A percentile compares a stretch with the other conserved stretches of the same genome.
Conservation (phyloP, 495 filamentous ascomycete genomes). For the Penicillium coprophilum region DNA sequence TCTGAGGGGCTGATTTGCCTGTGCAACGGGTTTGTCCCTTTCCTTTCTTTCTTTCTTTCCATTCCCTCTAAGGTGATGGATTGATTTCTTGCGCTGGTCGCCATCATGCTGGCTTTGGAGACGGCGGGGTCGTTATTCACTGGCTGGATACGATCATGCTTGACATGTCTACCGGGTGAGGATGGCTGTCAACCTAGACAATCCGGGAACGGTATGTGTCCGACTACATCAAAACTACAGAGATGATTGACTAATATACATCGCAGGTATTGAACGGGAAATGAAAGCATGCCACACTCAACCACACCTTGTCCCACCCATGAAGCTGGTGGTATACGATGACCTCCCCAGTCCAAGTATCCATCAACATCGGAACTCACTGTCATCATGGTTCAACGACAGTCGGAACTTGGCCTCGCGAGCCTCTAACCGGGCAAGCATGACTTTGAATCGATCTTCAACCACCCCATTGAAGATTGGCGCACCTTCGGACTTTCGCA, state of each 20-base stretch:
- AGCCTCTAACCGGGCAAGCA: constrained; percentile 53
- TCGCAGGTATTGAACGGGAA: constrained; percentile 40
- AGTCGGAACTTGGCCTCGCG: constrained; percentile 45
- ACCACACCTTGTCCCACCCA: constrained; percentile 50
- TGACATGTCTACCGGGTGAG: constrained; percentile 31
- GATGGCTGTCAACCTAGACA: constrained; percentile 30
- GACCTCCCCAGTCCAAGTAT: constrained; percentile 38
- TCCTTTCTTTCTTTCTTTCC: constrained; percentile 12
- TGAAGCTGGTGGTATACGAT: constrained; percentile 43
- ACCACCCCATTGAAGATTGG: constrained; percentile 47
- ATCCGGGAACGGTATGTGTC: constrained; percentile 30
- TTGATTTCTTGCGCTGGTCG: constrained; percentile 42
- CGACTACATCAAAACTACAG: background rate
- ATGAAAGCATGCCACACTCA: constrained; percentile 52
- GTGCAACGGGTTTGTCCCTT: constrained; percentile 13
- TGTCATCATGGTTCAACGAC: constrained; percentile 44
- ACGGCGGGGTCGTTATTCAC: constrained; percentile 45
- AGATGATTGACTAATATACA: constrained; percentile 2
- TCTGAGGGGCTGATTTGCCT: constrained; percentile 18
- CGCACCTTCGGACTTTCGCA: constrained; percentile 54
- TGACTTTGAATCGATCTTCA: constrained; percentile 48
- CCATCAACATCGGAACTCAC: constrained; percentile 31
- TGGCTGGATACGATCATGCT: constrained; percentile 47
- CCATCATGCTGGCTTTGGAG: constrained; percentile 44
- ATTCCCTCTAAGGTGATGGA: constrained; percentile 33